Conservation (phyloP, 495 filamentous ascomycete genomes). For the Lichina pygmaea region DNA sequence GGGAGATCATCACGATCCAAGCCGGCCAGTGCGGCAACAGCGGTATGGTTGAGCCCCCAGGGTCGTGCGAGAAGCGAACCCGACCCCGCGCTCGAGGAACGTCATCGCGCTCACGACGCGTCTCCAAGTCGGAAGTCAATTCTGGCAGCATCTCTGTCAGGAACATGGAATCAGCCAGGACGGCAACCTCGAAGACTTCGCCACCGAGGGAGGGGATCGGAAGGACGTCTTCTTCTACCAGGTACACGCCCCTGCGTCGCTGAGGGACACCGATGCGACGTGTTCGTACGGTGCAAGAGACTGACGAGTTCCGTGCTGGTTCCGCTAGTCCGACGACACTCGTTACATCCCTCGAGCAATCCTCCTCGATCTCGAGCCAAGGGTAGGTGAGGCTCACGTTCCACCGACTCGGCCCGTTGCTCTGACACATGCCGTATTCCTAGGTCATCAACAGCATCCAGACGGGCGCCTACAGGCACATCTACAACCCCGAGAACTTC, state of each 20-base stretch:
- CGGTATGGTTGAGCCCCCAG: slow-evolving; percentile 28
- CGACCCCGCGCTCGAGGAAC: neutral
- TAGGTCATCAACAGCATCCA: slow-evolving; percentile 64
- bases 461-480: slow-evolving; percentile 79
- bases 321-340: slow-evolving; percentile 57
- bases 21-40: slow-evolving; percentile 99
- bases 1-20: slow-evolving; percentile 98
- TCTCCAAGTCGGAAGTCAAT: slow-evolving; percentile 49
- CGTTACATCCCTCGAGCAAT: slow-evolving; percentile 94
- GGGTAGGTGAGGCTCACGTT: slow-evolving; percentile 22
- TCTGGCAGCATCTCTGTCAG: slow-evolving; percentile 92
- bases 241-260: slow-evolving; percentile 9
- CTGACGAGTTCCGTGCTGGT: neutral
- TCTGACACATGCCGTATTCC: slow-evolving; percentile 12
- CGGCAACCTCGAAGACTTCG: slow-evolving; percentile 86
- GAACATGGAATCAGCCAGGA: slow-evolving; percentile 96
- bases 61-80: neutral
- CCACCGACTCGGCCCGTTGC: neutral
- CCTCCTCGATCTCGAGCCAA: slow-evolving; percentile 77
- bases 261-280: neutral
- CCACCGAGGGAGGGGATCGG: slow-evolving; percentile 84
- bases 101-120: neutral
- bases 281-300: neutral
- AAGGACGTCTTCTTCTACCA: slow-evolving; percentile 99
- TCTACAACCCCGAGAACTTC: slow-evolving; percentile 98